Evolutionary conservation across 768 basidiomycete species (phyloP), one percentile per base, ranked within the genome.

Genomic region (Tricholoma furcatifolium): DNA sequence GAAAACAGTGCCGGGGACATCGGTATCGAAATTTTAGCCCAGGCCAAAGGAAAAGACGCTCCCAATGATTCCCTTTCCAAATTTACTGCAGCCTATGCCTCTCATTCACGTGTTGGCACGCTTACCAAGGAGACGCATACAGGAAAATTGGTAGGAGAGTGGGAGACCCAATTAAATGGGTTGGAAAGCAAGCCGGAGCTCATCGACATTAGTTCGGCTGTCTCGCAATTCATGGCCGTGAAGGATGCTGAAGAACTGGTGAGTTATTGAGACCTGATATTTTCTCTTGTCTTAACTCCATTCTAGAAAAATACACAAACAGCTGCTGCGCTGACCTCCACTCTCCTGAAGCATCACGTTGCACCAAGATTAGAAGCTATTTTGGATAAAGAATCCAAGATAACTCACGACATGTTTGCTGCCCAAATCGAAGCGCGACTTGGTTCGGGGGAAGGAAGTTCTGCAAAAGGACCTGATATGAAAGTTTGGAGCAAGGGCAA

Each of bases 171-270:
- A 15, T 64, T 92, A 17, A 70, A 74, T 4, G 79, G 74, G 14
- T 73, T 82, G 11, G 67, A 72, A 5, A 76, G 70, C 5, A 85
- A 85, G 61, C 84, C 93, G 6, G 88, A 93, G 60, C 65, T 85
- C 31, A 75, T 91, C 18, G 97, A 98, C 63, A 88, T 94, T 67
- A 77, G 83, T 0, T 72, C 83, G 2, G 83, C 88, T 0, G 73
- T 97, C 14, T 90, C 93, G 0, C 72, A 85, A 1, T 74, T 91
- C 45, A 83, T 98, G 78, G 85, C 88, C 1, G 81, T 87, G 21
- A 98, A 98, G 68, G 95, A 98, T 61, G 83, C 85, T 21, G 93
- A 97, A 38, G 97, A 98, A 63, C 66, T 96, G 48, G 96, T 93
- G 58, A 56, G 89, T 73, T 21, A n/a, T 44, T 38, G 21, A 23